Conservation (phyloP, 345 rosid genomes). For the Acer yangbiense region DNA sequence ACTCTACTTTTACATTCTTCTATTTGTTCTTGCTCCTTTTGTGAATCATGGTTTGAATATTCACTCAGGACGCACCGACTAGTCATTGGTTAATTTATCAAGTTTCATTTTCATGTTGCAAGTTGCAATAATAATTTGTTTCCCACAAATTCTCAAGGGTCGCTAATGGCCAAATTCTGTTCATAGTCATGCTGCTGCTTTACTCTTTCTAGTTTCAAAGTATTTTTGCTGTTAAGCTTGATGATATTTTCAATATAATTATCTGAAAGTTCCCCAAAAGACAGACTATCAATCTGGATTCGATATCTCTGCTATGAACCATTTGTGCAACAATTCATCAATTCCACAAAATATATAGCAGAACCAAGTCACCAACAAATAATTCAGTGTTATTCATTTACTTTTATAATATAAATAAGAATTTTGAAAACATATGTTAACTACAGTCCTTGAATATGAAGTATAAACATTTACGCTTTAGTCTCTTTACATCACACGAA, state of each 20-base stretch:
- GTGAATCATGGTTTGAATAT: conserved; percentile 1
- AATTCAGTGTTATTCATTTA: too few relatives aligned
- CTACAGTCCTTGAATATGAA: too few relatives aligned
- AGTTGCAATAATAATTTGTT: background rate
- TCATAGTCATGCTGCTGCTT: background rate
- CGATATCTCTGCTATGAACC: too few relatives aligned
- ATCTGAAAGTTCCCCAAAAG: too few relatives aligned
- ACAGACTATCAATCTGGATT: too few relatives aligned
- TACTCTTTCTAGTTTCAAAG: background rate
- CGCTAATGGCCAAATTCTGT: background rate
- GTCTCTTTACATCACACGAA: background rate
- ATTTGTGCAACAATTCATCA: too few relatives aligned
- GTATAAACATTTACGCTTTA: background rate
- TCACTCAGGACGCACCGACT: background rate
- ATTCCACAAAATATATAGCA: too few relatives aligned
- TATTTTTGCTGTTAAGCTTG: background rate
- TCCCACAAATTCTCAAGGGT: background rate
- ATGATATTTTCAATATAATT: background rate
- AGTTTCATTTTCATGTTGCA: background rate
- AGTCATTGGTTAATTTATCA: background rate
- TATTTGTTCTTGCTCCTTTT: background rate
- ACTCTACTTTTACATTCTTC: conserved; percentile 9
- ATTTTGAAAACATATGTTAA: too few relatives aligned
- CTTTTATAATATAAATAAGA: too few relatives aligned
- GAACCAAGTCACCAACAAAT: too few relatives aligned